Evolutionary conservation across 176 grass and related monocot species (phyloP).

Genomic region (Eremochloa ophiuroides): DNA sequence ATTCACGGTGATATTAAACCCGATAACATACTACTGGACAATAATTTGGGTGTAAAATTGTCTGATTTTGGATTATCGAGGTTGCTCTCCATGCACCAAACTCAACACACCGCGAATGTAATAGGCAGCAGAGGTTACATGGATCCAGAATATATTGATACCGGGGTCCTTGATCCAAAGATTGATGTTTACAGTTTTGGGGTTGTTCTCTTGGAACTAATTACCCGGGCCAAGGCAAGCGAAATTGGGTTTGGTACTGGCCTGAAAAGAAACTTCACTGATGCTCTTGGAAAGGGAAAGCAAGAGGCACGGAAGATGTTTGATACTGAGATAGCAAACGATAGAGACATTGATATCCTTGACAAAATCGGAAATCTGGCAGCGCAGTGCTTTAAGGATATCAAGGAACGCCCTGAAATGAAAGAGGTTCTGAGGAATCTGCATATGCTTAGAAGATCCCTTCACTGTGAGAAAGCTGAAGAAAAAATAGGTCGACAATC

Average conservation of each 20-base stretch:
- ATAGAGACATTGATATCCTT: neutral
- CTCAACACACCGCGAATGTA: neutral
- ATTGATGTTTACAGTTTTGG: constrained; percentile 8
- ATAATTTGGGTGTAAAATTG: neutral
- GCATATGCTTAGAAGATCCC: neutral
- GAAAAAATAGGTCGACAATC: neutral
- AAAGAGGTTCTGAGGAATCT: neutral
- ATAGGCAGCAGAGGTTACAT: neutral
- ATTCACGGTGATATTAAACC: constrained; percentile 8
- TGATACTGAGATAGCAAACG: neutral
- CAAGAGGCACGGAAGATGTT: neutral
- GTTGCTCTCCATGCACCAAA: neutral
- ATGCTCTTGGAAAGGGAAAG: neutral
- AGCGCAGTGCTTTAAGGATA: neutral
- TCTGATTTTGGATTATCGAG: neutral
- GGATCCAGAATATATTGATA: neutral
- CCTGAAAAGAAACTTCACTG: neutral
- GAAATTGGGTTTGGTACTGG: neutral
- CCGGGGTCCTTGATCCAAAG: neutral
- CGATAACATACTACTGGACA: neutral
- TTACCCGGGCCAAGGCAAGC: neutral
- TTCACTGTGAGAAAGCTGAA: neutral
- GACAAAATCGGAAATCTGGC: neutral
- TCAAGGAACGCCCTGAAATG: neutral
- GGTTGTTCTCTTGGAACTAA: constrained; percentile 4